phyloP scores from a whole-genome alignment of 257 asterid genomes.

The Mitragyna speciosa region DNA sequence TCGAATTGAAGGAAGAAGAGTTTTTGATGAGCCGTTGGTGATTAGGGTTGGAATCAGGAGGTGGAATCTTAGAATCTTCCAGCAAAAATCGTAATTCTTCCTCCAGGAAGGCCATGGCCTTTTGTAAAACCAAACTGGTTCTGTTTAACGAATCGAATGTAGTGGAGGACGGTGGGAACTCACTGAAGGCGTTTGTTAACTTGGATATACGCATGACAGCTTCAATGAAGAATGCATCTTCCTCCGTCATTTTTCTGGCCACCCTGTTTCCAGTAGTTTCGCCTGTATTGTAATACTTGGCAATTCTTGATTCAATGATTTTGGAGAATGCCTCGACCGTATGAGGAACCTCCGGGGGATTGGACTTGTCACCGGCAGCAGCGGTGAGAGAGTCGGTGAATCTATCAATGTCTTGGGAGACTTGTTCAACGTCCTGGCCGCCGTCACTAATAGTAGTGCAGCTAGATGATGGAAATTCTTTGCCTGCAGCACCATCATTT shows the following conservation, averaged over 20 bases:
- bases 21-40: slow-evolving; percentile 12
- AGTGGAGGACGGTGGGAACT: slow-evolving; percentile 39
- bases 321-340: slow-evolving; percentile 42
- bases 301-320: slow-evolving; percentile 47
- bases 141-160: slow-evolving; percentile 39
- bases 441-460: not conserved
- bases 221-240: slow-evolving; percentile 55
- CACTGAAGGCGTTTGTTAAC: slow-evolving; percentile 39
- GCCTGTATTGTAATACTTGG: slow-evolving; percentile 31
- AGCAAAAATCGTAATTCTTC: slow-evolving; percentile 59
- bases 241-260: slow-evolving; percentile 40
- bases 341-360: slow-evolving; percentile 42
- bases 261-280: slow-evolving; percentile 22
- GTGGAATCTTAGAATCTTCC: slow-evolving; percentile 39
- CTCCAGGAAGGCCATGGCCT: slow-evolving; percentile 73
- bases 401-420: slow-evolving; percentile 41
- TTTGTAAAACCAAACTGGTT: slow-evolving; percentile 56
- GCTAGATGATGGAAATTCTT: not conserved
- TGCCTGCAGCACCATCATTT: not conserved
- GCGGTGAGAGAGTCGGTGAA: slow-evolving; percentile 37
- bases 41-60: not conserved
- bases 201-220: slow-evolving; percentile 52
- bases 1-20: slow-evolving; percentile 34
- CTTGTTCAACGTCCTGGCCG: not conserved
- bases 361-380: slow-evolving; percentile 42